These are phyloP conservation scores for Hippophae rhamnoides DNA, from an alignment of 306 rosid genomes.

Conservation along the genomic window DNA sequence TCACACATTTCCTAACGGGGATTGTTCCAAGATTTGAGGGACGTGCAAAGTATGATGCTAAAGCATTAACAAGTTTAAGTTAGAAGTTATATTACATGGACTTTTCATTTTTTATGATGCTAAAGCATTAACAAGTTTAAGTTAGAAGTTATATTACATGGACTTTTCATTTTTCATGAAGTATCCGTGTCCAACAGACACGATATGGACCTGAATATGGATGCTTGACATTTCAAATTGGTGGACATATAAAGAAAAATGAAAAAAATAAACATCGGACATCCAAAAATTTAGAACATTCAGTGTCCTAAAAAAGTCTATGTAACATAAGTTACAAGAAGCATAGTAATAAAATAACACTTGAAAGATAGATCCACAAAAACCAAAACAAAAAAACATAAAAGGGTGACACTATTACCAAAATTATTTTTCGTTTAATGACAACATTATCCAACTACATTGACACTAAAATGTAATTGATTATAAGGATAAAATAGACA, in stretches of 20 bases:
- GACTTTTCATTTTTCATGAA: too few relatives aligned
- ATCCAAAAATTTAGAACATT: too few relatives aligned
- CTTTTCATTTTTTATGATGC: too few relatives aligned
- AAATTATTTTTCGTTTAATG: background rate
- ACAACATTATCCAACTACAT: too few relatives aligned
- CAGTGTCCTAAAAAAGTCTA: too few relatives aligned
- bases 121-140: background rate
- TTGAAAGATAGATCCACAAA: background rate
- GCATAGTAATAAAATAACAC: background rate
- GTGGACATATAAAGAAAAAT: too few relatives aligned
- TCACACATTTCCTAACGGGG: background rate
- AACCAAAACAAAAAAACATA: background rate
- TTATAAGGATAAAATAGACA: too few relatives aligned
- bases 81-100: background rate
- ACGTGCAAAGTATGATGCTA: background rate
- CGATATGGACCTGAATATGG: too few relatives aligned
- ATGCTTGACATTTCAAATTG: too few relatives aligned
- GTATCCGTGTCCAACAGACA: too few relatives aligned
- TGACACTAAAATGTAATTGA: too few relatives aligned
- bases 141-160: background rate
- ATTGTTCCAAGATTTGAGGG: background rate
- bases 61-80: background rate
- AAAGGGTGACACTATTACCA: background rate
- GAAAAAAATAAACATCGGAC: too few relatives aligned
- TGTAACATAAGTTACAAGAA: background rate